These are phyloP conservation scores for Pleurotus sapidus DNA, from an alignment of 768 basidiomycete species.

Conservation along the genomic window DNA sequence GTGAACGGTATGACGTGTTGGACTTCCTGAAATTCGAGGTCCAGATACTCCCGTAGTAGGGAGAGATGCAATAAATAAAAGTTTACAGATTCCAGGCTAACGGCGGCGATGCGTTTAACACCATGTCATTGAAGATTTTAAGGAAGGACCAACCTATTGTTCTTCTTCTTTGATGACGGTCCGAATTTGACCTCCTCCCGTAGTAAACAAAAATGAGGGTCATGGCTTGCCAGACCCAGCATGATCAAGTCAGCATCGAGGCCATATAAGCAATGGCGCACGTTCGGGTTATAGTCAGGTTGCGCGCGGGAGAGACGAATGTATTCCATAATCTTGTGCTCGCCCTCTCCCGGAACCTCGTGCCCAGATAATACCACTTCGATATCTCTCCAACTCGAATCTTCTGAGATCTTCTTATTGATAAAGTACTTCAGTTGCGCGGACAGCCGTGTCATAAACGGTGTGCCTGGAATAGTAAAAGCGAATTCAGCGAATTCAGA, in stretches of 20 bases:
- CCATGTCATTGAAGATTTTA: neutral
- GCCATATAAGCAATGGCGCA: conserved; percentile 97
- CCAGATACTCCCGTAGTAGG: conserved; percentile 94
- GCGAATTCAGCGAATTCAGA: neutral
- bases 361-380: conserved; percentile 95
- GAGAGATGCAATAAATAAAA: conserved; percentile 96
- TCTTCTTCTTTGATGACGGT: conserved; percentile 71
- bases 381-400: conserved; percentile 91
- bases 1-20: conserved; percentile 65
- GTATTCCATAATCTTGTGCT: conserved; percentile 99
- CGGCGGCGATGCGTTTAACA: conserved; percentile 16
- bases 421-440: conserved; percentile 93
- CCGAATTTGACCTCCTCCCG: conserved; percentile 99
- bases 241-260: conserved; percentile 98
- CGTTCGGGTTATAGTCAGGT: conserved; percentile 93
- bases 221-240: conserved; percentile 95
- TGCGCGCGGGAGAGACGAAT: conserved; percentile 94
- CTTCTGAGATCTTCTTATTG: conserved; percentile 97
- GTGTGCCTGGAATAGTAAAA: conserved; percentile 60
- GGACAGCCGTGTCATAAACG: conserved; percentile 93
- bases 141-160: conserved; percentile 35
- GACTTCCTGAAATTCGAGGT: conserved; percentile 87
- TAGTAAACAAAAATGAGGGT: conserved; percentile 96
- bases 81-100: conserved; percentile 70
- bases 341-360: conserved; percentile 98